Base-by-base conservation (phyloP, 768 basidiomycete species). In the Serpula lacrymans region DNA sequence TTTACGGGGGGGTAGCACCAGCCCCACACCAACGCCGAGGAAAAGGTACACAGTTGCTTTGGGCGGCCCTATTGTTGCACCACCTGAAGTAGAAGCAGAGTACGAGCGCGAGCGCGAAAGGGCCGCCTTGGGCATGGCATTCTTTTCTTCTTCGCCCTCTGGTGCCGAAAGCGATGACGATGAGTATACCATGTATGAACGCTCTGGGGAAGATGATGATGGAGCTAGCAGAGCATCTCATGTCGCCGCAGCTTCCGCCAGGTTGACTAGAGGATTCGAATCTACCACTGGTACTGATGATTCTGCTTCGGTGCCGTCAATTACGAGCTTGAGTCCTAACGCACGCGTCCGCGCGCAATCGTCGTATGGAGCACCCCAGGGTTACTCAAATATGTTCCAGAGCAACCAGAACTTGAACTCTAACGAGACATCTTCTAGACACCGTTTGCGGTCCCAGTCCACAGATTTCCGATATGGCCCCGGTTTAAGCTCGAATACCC, bases 11-110 rank as follows among this genome's bases (percentile, higher is more conserved):
- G 65, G 70, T 4, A 84, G 80, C 51, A 72, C 81, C 39, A 80
- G 80, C 42, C 87, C 89, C 2, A 64, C 76, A 0, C 62, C 70
- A 2, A 67, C 33, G 2, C 49, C 44, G 14, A 50, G 88, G 45
- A 92, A 92, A 53, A 73, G 89, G 27, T 91, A 92, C 55, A 91
- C 89, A 0, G 88, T 91, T 23, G 88, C 89, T 1, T 72, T 92
- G 0, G 88, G 87, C 8, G 83, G 77, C 2, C 82, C 86, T 0
- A 79, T 88, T 44, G 72, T 78, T 47, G 65, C 52, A 26, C 59
- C 50, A 43, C 55, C 48, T 21, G 63, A 49, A 34, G 49, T 48
- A 38, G 60, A 50, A 25, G 47, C 52, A 7, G 63, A 59, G 4
- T 54, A 56, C 37, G 55, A 61, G 22, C 61, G 55, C 0, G 63